Evolutionary conservation across 441 rosid genomes (phyloP).

Genomic region (Gossypium laxum): DNA sequence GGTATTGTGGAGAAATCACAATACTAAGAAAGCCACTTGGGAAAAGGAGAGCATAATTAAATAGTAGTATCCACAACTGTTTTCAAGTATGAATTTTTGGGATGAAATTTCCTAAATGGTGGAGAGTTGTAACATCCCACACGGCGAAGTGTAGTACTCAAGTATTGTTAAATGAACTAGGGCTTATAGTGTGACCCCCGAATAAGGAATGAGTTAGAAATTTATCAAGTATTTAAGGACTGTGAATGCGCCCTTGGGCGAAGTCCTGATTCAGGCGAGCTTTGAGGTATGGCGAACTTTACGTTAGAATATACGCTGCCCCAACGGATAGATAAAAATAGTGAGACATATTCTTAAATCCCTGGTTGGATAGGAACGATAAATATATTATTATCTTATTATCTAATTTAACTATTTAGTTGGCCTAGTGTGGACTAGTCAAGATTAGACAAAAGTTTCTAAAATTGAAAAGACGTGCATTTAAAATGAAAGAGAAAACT

Average conservation of each 20-base stretch:
- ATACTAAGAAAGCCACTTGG: no score
- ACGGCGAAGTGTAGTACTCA: neutral
- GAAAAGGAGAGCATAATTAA: neutral
- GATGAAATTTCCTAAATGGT: neutral
- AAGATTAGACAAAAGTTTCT: neutral
- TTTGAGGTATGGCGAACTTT: neutral
- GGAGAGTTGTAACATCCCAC: neutral
- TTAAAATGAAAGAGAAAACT: neutral
- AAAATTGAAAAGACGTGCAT: neutral
- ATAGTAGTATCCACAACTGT: neutral
- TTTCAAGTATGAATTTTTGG: no score
- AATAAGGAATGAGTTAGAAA: neutral
- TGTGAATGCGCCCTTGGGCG: neutral
- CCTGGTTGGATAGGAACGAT: neutral
- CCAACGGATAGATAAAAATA: neutral
- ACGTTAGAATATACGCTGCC: neutral
- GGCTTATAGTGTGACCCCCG: neutral
- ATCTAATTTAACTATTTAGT: neutral
- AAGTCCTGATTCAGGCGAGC: neutral
- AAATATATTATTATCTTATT: neutral
- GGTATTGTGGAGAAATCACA: neutral
- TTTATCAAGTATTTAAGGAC: neutral
- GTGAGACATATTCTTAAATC: neutral
- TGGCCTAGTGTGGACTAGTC: neutral
- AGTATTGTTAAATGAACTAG: no score